Evolutionary conservation across 306 rosid species (phyloP).

Genomic region (Hippophae rhamnoides): DNA sequence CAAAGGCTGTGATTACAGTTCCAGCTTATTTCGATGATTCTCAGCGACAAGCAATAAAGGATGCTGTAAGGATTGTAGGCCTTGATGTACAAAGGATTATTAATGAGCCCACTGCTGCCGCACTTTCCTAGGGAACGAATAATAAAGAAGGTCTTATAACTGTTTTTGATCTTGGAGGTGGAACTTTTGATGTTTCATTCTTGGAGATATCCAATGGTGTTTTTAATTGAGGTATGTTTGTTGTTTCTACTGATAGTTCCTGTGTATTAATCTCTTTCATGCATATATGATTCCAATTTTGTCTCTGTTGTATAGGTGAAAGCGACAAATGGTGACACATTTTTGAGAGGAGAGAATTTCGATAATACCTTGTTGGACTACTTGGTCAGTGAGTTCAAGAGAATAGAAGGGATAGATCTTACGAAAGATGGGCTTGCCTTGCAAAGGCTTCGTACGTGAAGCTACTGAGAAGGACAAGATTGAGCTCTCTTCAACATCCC

Average conservation of each 20-base stretch:
- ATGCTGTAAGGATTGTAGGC: constrained; percentile 91
- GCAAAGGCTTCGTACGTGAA: constrained; percentile 93
- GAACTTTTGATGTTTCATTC: constrained; percentile 93
- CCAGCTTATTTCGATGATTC: constrained; percentile 94
- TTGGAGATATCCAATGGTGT: constrained; percentile 91
- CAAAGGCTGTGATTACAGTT: constrained; percentile 80
- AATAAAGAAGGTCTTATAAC: constrained; percentile 92
- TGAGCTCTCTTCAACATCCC: constrained; percentile 88
- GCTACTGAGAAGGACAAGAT: constrained; percentile 95
- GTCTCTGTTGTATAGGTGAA: constrained; percentile 45
- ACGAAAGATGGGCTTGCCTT: constrained; percentile 77
- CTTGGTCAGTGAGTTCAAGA: constrained; percentile 71
- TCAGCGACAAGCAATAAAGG: constrained; percentile 88
- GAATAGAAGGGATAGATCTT: constrained; percentile 65
- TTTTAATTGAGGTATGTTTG: constrained; percentile 51
- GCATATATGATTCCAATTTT: not conserved
- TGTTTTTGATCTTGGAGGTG: constrained; percentile 95
- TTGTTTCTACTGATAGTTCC: not conserved
- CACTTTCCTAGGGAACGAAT: constrained; percentile 93
- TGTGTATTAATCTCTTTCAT: not conserved
- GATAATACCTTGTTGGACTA: constrained; percentile 79
- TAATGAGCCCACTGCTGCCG: constrained; percentile 94
- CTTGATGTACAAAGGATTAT: constrained; percentile 89
- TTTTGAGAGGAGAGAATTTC: constrained; percentile 92
- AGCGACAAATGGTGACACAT: constrained; percentile 93